Conservation (phyloP, 495 filamentous ascomycete genomes). For the Halenospora varia region DNA sequence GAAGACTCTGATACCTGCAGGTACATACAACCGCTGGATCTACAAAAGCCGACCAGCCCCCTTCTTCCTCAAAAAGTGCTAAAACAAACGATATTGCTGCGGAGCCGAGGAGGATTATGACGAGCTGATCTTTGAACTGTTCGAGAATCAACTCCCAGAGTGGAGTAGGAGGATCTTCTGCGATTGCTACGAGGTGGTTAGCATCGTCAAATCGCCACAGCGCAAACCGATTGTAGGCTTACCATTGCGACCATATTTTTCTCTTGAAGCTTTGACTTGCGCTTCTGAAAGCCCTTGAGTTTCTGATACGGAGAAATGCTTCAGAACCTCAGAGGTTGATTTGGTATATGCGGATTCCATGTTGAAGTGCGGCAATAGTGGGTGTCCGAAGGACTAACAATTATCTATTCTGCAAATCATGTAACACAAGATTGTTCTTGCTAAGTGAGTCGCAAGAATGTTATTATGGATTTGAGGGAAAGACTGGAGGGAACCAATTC, state of each 20-base stretch:
- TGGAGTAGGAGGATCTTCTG: constrained; percentile 95
- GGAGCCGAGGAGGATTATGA: constrained; percentile 90
- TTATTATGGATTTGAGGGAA: constrained; percentile 17
- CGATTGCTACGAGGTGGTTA: constrained; percentile 60
- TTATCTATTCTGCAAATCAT: constrained; percentile 18
- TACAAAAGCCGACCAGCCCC: constrained; percentile 97
- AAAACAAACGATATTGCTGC: constrained; percentile 93
- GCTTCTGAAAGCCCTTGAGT: constrained; percentile 61
- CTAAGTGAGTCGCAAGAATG: constrained; percentile 15
- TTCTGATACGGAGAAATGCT: constrained; percentile 66
- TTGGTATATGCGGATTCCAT: constrained; percentile 83
- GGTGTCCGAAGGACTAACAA: constrained; percentile 8
- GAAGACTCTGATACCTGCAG: neutral
- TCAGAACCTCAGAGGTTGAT: constrained; percentile 63
- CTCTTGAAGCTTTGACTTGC: constrained; percentile 58
- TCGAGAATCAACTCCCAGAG: constrained; percentile 95
- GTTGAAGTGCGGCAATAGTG: constrained; percentile 15
- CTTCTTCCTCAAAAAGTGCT: constrained; percentile 88
- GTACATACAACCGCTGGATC: constrained; percentile 84
- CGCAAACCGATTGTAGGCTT: constrained; percentile 31
- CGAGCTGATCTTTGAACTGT: constrained; percentile 99
- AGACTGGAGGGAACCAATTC: constrained; percentile 24
- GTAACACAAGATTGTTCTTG: constrained; percentile 21
- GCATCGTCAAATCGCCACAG: constrained; percentile 12
- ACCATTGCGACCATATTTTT: constrained; percentile 86